phyloP scores from a whole-genome alignment of 108 stramenopile species.

The Pseudonitzschia multistriata region DNA sequence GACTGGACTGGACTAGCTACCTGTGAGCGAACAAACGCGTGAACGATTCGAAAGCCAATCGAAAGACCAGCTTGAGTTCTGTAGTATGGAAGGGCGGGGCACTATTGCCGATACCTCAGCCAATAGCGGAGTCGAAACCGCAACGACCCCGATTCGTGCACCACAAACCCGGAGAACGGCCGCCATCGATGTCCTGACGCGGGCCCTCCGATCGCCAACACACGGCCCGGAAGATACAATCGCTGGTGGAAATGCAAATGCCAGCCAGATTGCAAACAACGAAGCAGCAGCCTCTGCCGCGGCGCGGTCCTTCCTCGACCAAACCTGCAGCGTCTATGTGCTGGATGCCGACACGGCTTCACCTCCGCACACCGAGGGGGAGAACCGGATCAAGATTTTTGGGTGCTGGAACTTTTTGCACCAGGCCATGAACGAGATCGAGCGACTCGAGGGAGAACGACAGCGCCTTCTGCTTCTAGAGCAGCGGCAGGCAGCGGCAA shows the following conservation, averaged over 20 bases:
- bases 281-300: constrained; percentile 47
- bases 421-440: constrained; percentile 75
- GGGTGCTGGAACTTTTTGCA: constrained; percentile 86
- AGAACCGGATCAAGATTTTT: constrained; percentile 48
- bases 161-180: background rate
- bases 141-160: background rate
- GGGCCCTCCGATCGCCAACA: background rate
- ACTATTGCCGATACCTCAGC: background rate
- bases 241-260: background rate
- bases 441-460: constrained; percentile 46
- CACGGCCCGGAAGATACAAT: background rate
- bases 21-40: background rate
- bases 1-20: background rate
- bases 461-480: no score
- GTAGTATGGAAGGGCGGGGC: background rate
- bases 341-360: constrained; percentile 59
- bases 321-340: constrained; percentile 69
- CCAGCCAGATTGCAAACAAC: background rate
- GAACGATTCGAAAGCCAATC: background rate
- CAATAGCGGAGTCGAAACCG: background rate
- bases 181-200: constrained; percentile 12
- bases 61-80: background rate
- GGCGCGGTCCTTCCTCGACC: constrained; percentile 68
- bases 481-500: background rate
- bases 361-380: background rate